These are phyloP conservation scores for Naegleria gruberi DNA, from an alignment of 208 protist genomes.

Conservation along the genomic window DNA sequence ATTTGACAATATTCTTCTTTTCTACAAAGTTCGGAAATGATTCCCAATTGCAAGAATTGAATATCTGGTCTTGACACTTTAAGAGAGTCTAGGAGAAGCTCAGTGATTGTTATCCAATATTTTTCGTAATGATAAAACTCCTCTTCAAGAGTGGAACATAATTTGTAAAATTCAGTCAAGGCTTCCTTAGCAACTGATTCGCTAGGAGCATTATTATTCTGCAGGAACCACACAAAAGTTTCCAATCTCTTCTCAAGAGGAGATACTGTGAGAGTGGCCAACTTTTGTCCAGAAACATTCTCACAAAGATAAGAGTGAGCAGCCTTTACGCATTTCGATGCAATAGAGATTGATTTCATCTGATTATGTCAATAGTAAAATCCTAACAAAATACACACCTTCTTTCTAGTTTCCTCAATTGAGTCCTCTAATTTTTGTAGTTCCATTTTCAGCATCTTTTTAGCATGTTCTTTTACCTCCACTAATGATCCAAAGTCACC, in stretches of 20 bases:
- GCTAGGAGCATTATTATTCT: background rate
- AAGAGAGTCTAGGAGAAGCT: background rate
- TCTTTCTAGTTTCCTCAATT: background rate
- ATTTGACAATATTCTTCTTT: background rate
- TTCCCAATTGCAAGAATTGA: background rate
- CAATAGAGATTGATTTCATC: background rate
- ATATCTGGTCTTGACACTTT: background rate
- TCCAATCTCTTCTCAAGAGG: background rate
- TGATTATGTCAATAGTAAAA: background rate
- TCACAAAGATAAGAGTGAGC: background rate
- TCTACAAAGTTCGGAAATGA: background rate
- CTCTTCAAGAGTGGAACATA: background rate
- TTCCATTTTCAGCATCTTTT: background rate
- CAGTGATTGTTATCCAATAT: background rate
- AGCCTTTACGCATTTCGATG: background rate
- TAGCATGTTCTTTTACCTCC: background rate
- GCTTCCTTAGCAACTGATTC: background rate
- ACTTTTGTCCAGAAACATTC: background rate
- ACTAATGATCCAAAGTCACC: background rate
- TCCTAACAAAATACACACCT: background rate
- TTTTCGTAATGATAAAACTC: background rate
- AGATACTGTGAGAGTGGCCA: background rate
- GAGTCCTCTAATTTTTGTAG: background rate
- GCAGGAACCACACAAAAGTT: background rate
- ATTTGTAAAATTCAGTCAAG: constrained; percentile 11